Base-by-base conservation (phyloP, 2,329 filamentous ascomycete species). In the Teratosphaeria epicoccoides region DNA sequence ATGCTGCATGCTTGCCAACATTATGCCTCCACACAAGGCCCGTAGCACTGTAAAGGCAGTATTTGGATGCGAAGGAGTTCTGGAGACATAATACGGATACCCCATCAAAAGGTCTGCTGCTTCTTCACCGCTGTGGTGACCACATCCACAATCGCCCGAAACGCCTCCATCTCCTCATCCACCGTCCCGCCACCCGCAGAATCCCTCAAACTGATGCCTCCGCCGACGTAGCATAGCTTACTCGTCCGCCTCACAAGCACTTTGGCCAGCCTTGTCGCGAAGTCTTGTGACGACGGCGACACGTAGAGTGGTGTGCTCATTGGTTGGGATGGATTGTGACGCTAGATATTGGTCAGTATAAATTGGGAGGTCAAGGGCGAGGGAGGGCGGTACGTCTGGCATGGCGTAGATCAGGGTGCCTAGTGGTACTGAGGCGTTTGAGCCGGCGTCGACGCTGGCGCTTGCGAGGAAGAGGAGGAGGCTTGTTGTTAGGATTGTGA, bases 351-450 rank as follows among this genome's bases (percentile, higher is more conserved):
- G 24, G 24, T 43, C 14, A 47, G 23, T 24, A 3, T 20, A 24
- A 14, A 3, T 28, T 9, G 20, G 7, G 24, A 6, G n/a, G 10
- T n/a, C 9, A 24, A 11, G 10, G 33, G 33, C 4, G 5, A 17
- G 33, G 10, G 4, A 17, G 33, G 28, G 6, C 49, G 74, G 61
- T 73, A 95, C 93, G 71, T 95, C 86, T 14, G 93, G 91, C 67
- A 98, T 80, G 2, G 90, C 87, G 66, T 95, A 97, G 45, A 97
- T 87, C 65, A 97, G 91, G 47, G 88, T 95, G 2, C 93, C 91
- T 70, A 97, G 77, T 1, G 69, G 59, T 2, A 71, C 47, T 78
- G 73, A 40, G 78, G 66, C 62, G 43, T 20, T 37, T 24, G 37
- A 46, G 23, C 63, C 56, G 1, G 68, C 62, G 20, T 73, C 78